These are phyloP conservation scores for Pezicula neosporulosa DNA, from an alignment of 2,329 filamentous ascomycete species.

Conservation along the genomic window DNA sequence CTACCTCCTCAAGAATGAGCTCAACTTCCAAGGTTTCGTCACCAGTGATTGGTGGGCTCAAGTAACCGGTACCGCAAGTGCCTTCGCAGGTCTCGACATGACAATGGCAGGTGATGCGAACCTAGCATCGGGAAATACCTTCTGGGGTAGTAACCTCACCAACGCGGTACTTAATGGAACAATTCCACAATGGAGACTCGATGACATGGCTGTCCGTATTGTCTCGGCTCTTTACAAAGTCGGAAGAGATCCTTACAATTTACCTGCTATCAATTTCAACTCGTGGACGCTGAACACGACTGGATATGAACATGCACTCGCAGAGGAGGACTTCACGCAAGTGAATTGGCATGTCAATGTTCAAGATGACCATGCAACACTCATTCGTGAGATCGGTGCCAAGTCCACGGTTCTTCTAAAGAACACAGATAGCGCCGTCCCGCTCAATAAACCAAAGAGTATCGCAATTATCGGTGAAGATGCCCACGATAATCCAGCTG, in stretches of 20 bases:
- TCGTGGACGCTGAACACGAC: constrained; percentile 79
- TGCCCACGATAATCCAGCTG: constrained; percentile 69
- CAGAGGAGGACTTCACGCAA: constrained; percentile 58
- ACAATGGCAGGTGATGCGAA: constrained; percentile 78
- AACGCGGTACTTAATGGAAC: constrained; percentile 86
- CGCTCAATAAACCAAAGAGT: constrained; percentile 71
- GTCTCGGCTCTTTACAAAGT: constrained; percentile 68
- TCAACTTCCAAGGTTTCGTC: constrained; percentile 79
- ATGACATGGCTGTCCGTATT: constrained; percentile 89
- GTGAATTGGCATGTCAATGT: constrained; percentile 85
- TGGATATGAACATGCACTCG: constrained; percentile 63
- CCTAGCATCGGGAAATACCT: constrained; percentile 61
- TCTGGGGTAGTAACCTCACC: constrained; percentile 83
- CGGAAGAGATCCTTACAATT: constrained; percentile 34
- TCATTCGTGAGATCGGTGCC: constrained; percentile 74
- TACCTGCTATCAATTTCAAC: constrained; percentile 73
- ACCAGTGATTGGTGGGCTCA: constrained; percentile 79
- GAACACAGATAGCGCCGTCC: constrained; percentile 68
- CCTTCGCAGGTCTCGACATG: constrained; percentile 80
- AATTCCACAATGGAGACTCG: constrained; percentile 79
- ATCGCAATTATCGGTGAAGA: constrained; percentile 80
- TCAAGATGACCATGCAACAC: constrained; percentile 65
- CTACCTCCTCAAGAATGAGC: constrained; percentile 72
- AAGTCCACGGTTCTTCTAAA: constrained; percentile 87
- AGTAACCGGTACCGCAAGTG: constrained; percentile 63